phyloP scores from a whole-genome alignment of 805 yeast genomes.

The Yarrowia alimentaria region DNA sequence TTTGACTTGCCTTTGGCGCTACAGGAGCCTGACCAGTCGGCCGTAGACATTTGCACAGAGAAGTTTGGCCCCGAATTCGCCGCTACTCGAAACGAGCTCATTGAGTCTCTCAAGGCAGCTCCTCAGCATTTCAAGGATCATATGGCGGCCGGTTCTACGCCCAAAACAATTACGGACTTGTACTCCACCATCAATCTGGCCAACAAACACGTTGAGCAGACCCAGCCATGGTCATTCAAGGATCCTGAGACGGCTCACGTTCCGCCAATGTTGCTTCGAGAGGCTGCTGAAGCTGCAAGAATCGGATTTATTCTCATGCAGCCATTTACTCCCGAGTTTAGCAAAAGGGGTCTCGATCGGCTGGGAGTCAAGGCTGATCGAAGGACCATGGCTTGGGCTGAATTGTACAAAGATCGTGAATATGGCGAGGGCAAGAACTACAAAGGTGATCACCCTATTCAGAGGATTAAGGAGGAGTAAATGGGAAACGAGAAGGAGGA shows the following conservation, averaged over 20 bases:
- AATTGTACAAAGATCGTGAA: conserved; percentile 54
- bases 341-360: conserved; percentile 58
- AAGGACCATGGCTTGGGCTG: conserved; percentile 48
- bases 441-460: conserved; percentile 52
- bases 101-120: conserved; percentile 40
- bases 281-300: conserved; percentile 70
- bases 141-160: conserved; percentile 51
- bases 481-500: not conserved
- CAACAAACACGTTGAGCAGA: conserved; percentile 63
- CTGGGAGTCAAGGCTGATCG: conserved; percentile 51
- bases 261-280: conserved; percentile 57
- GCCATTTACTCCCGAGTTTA: conserved; percentile 70
- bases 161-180: conserved; percentile 54
- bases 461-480: not conserved
- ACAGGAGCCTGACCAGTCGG: conserved; percentile 2
- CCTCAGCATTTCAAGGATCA: conserved; percentile 45
- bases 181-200: conserved; percentile 60
- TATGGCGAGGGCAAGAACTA: conserved; percentile 62
- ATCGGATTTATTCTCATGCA: conserved; percentile 62
- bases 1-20: conserved; percentile 56
- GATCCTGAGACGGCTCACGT: conserved; percentile 32
- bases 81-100: conserved; percentile 4
- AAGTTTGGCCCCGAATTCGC: conserved; percentile 10
- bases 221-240: conserved; percentile 72
- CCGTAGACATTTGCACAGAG: conserved; percentile 13